Percentiles rank a stretch among this genome's conserved stretches.
Conservation (phyloP, 2,329 filamentous ascomycete genomes). For the Cladosporium sp. region DNA sequence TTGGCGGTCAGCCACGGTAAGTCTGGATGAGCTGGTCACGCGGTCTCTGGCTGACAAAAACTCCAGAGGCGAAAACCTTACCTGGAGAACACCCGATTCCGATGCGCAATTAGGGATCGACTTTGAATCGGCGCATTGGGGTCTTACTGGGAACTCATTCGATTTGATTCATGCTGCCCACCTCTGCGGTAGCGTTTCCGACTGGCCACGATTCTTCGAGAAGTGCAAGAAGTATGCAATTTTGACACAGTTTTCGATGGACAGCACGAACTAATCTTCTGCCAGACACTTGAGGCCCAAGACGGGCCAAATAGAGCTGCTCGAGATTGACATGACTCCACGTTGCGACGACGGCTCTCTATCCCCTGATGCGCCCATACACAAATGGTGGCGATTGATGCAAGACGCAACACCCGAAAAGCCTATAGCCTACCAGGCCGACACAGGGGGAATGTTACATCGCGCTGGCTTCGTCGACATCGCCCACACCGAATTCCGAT, state of each 20-base stretch:
- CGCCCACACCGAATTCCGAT: conserved; percentile 55
- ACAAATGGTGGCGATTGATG: conserved; percentile 64
- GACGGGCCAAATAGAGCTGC: conserved; percentile 69
- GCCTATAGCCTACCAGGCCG: conserved; percentile 56
- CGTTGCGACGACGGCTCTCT: conserved; percentile 61
- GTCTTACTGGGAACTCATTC: conserved; percentile 59
- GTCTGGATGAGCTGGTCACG: background rate
- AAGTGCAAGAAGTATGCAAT: background rate
- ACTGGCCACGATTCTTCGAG: conserved; percentile 48
- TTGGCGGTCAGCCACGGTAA: conserved; percentile 7
- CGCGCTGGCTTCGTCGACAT: conserved; percentile 75
- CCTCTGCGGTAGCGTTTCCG: conserved; percentile 68
- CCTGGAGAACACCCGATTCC: conserved; percentile 18
- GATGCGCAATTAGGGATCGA: conserved; percentile 41
- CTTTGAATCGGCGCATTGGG: conserved; percentile 76
- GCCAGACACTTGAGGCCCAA: conserved; percentile 66
- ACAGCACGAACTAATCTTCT: background rate
- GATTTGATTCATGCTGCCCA: conserved; percentile 80
- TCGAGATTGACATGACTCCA: conserved; percentile 80
- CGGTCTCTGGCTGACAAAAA: background rate
- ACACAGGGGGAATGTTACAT: conserved; percentile 56
- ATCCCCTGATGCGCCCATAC: conserved; percentile 50
- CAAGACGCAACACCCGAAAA: conserved; percentile 62
- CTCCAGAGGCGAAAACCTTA: background rate
- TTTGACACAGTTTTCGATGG: background rate